Base-by-base conservation (phyloP, 805 yeast genomes). In the Candida ipomoeae region DNA sequence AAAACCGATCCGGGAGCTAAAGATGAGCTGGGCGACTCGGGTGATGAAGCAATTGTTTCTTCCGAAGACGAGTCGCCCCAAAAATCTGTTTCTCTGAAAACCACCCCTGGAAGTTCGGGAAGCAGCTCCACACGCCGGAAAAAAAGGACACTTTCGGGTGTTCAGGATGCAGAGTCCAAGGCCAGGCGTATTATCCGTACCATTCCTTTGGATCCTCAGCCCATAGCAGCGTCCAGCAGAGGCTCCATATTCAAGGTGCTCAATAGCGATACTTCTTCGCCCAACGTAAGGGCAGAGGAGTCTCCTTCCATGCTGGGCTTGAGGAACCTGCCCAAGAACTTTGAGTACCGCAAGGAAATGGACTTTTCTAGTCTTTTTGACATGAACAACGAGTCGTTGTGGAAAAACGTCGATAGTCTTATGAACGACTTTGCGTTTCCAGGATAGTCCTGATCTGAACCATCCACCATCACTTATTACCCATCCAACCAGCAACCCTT, bases 381-480 rank as follows among this genome's bases (percentile, higher is more conserved):
- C 36, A 54, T 68, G 51, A 82, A 79, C 57, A 75, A 79, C 21
- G 86, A 80, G 46, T 57, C 79, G 52, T 69, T 83, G 20, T 84
- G 86, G 90, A 86, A 84, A 61, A 95, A 89, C 62, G 91, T 89
- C 29, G 96, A 89, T 56, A 76, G 88, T 44, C 87, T 89, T 51
- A 88, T 89, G 96, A 88, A 87, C 62, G 96, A 89, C 62, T 89
- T 89, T 68, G 97, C 96, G 5, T 89, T 89, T 71, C 88, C 87
- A 56, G 83, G 89, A 34, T 55, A 38, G 13, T 1, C 38, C 18
- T 15, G 20, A 17, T 8, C 10, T 36, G 38, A 11, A 8, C n/a
- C 38, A 35, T n/a, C 17, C 13, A n/a, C 7, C 26, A 23, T 23
- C 6, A 23, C 26, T 6, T 6, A 21, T 4, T 21, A 21, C 21